Conservation (phyloP, 2,329 filamentous ascomycete genomes). For the Fusarium longipes region DNA sequence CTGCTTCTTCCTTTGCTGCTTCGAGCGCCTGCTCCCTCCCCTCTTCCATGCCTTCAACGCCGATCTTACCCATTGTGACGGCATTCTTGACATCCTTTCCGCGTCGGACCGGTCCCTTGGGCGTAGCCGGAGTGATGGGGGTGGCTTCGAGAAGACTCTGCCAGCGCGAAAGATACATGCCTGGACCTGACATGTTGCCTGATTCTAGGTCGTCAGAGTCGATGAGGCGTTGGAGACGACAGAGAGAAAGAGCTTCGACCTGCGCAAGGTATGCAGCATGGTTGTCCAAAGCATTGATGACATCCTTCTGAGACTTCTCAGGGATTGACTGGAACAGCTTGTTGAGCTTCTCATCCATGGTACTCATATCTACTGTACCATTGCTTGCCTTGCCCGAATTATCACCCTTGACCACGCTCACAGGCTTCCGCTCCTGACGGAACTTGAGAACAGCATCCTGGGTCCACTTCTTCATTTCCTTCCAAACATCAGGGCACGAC, state of each 20-base stretch:
- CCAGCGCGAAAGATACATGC: slow-evolving; percentile 79
- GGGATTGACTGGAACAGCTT: slow-evolving; percentile 61
- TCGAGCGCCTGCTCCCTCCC: slow-evolving; percentile 37
- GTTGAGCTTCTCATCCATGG: slow-evolving; percentile 56
- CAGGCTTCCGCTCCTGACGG: slow-evolving; percentile 44
- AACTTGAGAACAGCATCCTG: slow-evolving; percentile 69
- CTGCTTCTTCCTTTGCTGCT: slow-evolving; percentile 46
- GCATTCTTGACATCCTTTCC: slow-evolving; percentile 64
- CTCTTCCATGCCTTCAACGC: slow-evolving; percentile 48
- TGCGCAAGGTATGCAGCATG: slow-evolving; percentile 70
- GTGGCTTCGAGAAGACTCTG: slow-evolving; percentile 77
- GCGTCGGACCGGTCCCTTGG: slow-evolving; percentile 62
- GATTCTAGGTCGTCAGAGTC: slow-evolving; percentile 48
- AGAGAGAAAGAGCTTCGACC: slow-evolving; percentile 64
- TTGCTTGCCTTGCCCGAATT: slow-evolving; percentile 13
- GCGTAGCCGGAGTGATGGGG: slow-evolving; percentile 69
- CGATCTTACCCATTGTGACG: slow-evolving; percentile 58
- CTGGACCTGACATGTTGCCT: slow-evolving; percentile 68
- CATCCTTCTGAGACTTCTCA: slow-evolving; percentile 54
- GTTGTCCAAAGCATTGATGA: slow-evolving; percentile 66
- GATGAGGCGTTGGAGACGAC: slow-evolving; percentile 68
- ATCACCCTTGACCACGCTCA: not conserved
- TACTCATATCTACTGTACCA: slow-evolving; percentile 37
- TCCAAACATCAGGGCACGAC: slow-evolving; percentile 73
- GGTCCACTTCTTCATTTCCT: slow-evolving; percentile 70